phyloP scores from a whole-genome alignment of 2,329 filamentous ascomycete genomes.

The Diaporthe aspalathi region DNA sequence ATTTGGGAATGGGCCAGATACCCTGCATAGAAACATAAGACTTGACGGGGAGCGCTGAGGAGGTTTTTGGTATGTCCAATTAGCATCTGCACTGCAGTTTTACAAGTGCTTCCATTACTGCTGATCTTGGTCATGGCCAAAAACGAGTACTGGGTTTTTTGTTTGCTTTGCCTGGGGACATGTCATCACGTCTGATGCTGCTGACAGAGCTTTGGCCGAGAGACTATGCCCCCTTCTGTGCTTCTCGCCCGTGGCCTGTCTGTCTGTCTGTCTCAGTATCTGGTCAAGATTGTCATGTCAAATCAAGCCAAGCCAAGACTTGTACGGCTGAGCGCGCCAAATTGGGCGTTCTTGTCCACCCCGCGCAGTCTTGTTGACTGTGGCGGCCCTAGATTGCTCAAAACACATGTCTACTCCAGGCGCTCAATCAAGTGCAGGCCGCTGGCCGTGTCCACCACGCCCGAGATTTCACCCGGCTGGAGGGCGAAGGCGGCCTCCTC shows the following conservation, averaged over 20 bases:
- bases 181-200: slow-evolving; percentile 38
- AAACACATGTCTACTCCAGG: slow-evolving; percentile 57
- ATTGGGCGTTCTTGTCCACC: neutral
- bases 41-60: neutral
- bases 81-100: slow-evolving; percentile 3
- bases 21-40: slow-evolving; percentile 33
- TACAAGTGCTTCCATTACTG: neutral
- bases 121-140: neutral
- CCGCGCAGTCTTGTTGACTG: neutral
- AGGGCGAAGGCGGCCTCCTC: slow-evolving; percentile 96
- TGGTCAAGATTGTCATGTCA: neutral
- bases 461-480: slow-evolving; percentile 86
- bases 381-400: neutral
- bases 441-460: slow-evolving; percentile 90
- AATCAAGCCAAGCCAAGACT: slow-evolving; percentile 4
- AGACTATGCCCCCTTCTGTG: slow-evolving; percentile 77
- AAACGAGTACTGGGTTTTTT: neutral
- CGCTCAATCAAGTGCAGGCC: slow-evolving; percentile 96
- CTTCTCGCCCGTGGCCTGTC: neutral
- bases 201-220: slow-evolving; percentile 43
- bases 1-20: slow-evolving; percentile 3
- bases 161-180: neutral
- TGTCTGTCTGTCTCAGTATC: neutral
- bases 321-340: neutral
- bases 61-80: neutral